Evolutionary conservation across 768 basidiomycete genomes (phyloP).

Genomic region (Tephrocybe sp.): DNA sequence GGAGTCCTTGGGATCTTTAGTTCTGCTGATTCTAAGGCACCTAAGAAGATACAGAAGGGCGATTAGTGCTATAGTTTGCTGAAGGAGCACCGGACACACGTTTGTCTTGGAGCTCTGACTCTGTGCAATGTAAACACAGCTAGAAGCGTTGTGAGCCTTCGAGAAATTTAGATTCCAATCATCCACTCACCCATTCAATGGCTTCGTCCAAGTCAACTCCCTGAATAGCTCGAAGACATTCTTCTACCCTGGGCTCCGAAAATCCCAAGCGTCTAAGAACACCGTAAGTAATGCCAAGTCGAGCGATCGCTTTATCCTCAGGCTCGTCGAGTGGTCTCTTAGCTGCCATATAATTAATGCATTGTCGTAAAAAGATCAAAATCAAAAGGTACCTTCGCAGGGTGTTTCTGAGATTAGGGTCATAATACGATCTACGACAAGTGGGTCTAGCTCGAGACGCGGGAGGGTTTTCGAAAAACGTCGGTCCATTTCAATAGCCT

Average conservation of each 20-base stretch:
- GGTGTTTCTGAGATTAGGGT: slow-evolving; percentile 42
- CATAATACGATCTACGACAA: slow-evolving; percentile 59
- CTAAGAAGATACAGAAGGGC: neutral
- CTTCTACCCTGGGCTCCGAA: slow-evolving; percentile 60
- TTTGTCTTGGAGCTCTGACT: slow-evolving; percentile 52
- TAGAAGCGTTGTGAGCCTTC: slow-evolving; percentile 25
- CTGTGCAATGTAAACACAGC: slow-evolving; percentile 66
- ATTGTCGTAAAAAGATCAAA: too few species aligned
- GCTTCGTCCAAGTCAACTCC: slow-evolving; percentile 85
- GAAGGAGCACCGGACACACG: slow-evolving; percentile 24
- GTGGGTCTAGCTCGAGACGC: slow-evolving; percentile 59
- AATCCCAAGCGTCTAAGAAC: slow-evolving; percentile 79
- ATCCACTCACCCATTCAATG: slow-evolving; percentile 76
- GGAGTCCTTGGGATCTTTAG: slow-evolving; percentile 16
- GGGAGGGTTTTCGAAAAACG: slow-evolving; percentile 67
- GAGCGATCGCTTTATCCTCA: slow-evolving; percentile 70
- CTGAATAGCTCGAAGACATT: slow-evolving; percentile 66
- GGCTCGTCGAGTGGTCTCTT: slow-evolving; percentile 47
- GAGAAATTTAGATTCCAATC: neutral
- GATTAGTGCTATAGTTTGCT: neutral
- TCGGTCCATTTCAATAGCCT: slow-evolving; percentile 84
- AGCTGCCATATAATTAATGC: slow-evolving; percentile 24
- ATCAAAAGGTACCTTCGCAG: slow-evolving; percentile 27
- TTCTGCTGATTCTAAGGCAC: slow-evolving; percentile 11
- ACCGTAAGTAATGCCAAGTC: slow-evolving; percentile 80